These are phyloP conservation scores for Venturia carpophila DNA, from an alignment of 2,329 filamentous ascomycete species.

Conservation along the genomic window DNA sequence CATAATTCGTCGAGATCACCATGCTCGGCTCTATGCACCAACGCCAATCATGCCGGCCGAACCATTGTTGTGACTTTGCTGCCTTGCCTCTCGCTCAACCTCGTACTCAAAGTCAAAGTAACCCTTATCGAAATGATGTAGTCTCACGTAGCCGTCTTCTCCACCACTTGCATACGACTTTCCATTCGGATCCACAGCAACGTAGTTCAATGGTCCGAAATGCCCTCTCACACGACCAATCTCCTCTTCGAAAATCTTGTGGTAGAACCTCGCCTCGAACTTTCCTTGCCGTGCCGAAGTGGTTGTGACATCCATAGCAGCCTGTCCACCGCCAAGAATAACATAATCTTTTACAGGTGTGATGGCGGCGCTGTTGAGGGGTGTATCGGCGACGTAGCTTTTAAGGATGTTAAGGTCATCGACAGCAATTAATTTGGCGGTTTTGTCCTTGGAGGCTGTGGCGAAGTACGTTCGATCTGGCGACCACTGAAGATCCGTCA, in stretches of 20 bases:
- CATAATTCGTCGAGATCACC: not conserved
- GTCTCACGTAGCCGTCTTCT: constrained; percentile 96
- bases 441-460: constrained; percentile 97
- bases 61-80: constrained; percentile 7
- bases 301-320: constrained; percentile 96
- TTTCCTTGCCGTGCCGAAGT: constrained; percentile 93
- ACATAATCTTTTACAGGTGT: constrained; percentile 96
- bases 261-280: constrained; percentile 98
- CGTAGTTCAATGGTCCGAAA: constrained; percentile 94
- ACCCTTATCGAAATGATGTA: constrained; percentile 96
- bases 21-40: constrained; percentile 7
- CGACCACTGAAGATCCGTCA: constrained; percentile 94
- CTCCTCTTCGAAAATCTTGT: constrained; percentile 99
- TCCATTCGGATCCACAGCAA: constrained; percentile 85
- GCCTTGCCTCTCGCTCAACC: constrained; percentile 69
- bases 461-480: constrained; percentile 95
- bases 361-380: constrained; percentile 90
- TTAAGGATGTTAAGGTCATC: constrained; percentile 87
- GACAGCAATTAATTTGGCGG: constrained; percentile 80
- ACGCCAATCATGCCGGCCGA: constrained; percentile 11
- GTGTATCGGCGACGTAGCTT: constrained; percentile 85
- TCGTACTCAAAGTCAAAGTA: constrained; percentile 99
- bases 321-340: constrained; percentile 95
- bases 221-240: constrained; percentile 94
- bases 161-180: constrained; percentile 90